These are phyloP conservation scores for Penicillium dipodomyicola DNA, from an alignment of 495 filamentous ascomycete genomes.

Conservation along the genomic window DNA sequence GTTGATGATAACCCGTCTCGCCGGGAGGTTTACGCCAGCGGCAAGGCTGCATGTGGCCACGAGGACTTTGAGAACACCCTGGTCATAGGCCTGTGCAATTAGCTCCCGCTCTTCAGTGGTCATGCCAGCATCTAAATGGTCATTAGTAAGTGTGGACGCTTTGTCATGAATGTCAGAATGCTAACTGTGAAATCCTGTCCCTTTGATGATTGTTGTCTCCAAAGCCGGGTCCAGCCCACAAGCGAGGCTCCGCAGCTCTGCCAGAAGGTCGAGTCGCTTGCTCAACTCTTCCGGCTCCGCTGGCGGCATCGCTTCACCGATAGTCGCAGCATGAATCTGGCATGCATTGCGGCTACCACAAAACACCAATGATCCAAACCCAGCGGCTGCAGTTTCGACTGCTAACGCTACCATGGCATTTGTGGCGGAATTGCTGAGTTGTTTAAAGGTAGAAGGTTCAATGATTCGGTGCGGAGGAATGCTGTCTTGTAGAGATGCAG, in stretches of 20 bases:
- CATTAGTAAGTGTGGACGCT: constrained; percentile 10
- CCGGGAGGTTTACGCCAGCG: constrained; percentile 78
- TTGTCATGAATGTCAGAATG: constrained; percentile 5
- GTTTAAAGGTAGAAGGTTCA: constrained; percentile 52
- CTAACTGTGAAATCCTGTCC: constrained; percentile 76
- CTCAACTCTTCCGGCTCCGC: constrained; percentile 50
- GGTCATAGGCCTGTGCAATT: constrained; percentile 70
- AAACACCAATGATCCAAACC: constrained; percentile 74
- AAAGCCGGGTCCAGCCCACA: constrained; percentile 68
- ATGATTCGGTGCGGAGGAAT: constrained; percentile 51
- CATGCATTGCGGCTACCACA: constrained; percentile 67
- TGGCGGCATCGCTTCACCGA: constrained; percentile 60
- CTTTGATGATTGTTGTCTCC: constrained; percentile 60
- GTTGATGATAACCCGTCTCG: constrained; percentile 75
- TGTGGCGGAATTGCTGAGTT: constrained; percentile 60
- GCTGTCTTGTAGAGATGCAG: constrained; percentile 31
- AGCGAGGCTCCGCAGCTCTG: constrained; percentile 62
- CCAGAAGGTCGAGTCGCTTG: constrained; percentile 63
- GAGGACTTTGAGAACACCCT: constrained; percentile 66
- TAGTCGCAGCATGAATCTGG: constrained; percentile 61
- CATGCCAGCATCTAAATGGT: constrained; percentile 61
- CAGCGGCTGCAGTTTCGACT: constrained; percentile 61
- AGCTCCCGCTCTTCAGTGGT: constrained; percentile 78
- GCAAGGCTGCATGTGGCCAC: constrained; percentile 82
- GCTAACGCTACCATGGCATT: constrained; percentile 71